Evolutionary conservation across 2,329 filamentous ascomycete genomes (phyloP).

Genomic region (Huntiella omanensis): DNA sequence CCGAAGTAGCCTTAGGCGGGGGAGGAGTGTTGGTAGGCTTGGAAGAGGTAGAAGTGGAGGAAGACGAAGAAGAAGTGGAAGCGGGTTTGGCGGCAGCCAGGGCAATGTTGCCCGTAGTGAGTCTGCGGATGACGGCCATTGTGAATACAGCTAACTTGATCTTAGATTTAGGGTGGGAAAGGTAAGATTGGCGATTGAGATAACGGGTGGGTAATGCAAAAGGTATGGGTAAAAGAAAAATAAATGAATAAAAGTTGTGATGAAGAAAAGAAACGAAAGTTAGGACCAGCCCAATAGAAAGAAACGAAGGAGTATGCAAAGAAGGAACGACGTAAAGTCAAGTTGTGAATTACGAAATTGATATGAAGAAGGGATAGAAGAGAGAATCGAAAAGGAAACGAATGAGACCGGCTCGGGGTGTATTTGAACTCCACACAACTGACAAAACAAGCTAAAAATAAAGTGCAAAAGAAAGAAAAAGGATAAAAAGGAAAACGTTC

Average conservation of each 20-base stretch:
- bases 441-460: too few species aligned
- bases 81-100: neutral
- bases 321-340: neutral
- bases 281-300: neutral
- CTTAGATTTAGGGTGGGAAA: neutral
- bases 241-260: neutral
- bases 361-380: neutral
- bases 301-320: neutral
- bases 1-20: neutral
- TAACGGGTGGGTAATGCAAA: neutral
- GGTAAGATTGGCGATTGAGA: neutral
- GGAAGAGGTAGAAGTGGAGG: neutral
- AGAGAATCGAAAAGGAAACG: too few species aligned
- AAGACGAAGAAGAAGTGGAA: neutral
- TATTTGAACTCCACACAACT: too few species aligned
- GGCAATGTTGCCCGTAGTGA: neutral
- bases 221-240: neutral
- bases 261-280: neutral
- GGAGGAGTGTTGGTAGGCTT: neutral
- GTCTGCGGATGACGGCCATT: constrained; percentile 4
- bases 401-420: too few species aligned
- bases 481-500: too few species aligned
- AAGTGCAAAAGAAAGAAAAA: too few species aligned
- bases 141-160: neutral
- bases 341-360: neutral